These are phyloP conservation scores for Colletotrichum sp. DNA, from an alignment of 2,329 filamentous ascomycete species.

Conservation along the genomic window DNA sequence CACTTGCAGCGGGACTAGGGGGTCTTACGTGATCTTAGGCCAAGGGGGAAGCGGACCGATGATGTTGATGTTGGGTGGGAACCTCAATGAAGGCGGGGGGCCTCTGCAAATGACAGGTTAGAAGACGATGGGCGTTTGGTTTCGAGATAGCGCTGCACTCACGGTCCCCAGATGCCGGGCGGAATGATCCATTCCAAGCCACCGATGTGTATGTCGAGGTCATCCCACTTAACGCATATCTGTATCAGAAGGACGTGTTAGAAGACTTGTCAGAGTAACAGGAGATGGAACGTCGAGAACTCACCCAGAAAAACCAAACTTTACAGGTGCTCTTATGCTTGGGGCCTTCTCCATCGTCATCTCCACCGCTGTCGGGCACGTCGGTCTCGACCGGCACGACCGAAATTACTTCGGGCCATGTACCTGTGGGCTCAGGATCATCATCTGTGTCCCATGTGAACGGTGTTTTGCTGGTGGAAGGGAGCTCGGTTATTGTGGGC, in stretches of 20 bases:
- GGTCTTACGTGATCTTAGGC: constrained; percentile 1
- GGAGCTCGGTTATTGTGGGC: not conserved
- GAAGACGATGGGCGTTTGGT: not conserved
- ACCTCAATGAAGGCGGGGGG: not conserved
- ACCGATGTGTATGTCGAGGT: not conserved
- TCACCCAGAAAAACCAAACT: not conserved
- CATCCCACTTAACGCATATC: not conserved
- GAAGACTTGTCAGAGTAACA: not conserved
- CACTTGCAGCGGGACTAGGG: not conserved
- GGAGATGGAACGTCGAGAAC: not conserved
- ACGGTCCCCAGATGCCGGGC: not conserved
- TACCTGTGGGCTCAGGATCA: not conserved
- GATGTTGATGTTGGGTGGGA: not conserved
- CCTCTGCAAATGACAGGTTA: not conserved
- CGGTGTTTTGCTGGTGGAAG: not conserved
- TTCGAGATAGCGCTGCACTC: not conserved
- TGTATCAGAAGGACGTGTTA: not conserved
- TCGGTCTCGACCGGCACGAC: not conserved
- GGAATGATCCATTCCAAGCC: not conserved
- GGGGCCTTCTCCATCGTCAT: not conserved
- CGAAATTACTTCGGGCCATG: not conserved
- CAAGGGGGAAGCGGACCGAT: not conserved
- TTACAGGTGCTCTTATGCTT: not conserved
- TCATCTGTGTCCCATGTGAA: not conserved
- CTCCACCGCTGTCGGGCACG: not conserved